phyloP scores from a whole-genome alignment of 352 stramenopile species.

The Phytophthora vignae region DNA sequence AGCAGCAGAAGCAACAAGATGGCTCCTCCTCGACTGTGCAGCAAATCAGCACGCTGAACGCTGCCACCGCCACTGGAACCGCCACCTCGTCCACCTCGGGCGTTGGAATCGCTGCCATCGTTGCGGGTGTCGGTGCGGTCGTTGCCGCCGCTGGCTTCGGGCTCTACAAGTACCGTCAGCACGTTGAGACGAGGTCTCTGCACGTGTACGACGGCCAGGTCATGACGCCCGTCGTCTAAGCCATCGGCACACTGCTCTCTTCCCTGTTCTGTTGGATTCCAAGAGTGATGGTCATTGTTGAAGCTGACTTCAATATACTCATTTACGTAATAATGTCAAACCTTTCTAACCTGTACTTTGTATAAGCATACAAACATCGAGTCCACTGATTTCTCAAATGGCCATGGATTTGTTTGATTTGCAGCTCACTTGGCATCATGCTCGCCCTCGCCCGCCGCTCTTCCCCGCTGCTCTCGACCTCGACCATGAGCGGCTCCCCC shows the following conservation, averaged over 20 bases:
- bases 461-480: constrained; percentile 1
- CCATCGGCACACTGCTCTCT: too few species aligned
- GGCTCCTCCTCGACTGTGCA: constrained; percentile 4
- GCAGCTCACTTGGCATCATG: constrained; percentile 7
- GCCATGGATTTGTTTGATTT: background rate
- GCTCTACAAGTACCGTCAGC: constrained; percentile 28
- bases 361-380: background rate
- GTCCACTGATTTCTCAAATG: too few species aligned
- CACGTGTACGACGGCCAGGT: constrained; percentile 24
- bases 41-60: constrained; percentile 18
- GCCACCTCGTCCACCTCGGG: constrained; percentile 1
- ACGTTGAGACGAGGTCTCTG: constrained; percentile 9
- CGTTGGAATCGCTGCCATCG: constrained; percentile 25
- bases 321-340: background rate
- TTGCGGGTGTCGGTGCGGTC: constrained; percentile 26
- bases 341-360: background rate
- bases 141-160: constrained; percentile 32
- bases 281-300: background rate
- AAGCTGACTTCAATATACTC: background rate
- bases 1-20: too few species aligned
- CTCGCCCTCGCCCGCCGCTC: constrained; percentile 12
- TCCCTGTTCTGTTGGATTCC: background rate
- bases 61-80: background rate
- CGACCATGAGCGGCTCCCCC: constrained; percentile 19
- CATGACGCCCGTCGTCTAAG: constrained; percentile 27